Base-by-base conservation (phyloP, 495 filamentous ascomycete genomes). In the Aspergillus baeticus region DNA sequence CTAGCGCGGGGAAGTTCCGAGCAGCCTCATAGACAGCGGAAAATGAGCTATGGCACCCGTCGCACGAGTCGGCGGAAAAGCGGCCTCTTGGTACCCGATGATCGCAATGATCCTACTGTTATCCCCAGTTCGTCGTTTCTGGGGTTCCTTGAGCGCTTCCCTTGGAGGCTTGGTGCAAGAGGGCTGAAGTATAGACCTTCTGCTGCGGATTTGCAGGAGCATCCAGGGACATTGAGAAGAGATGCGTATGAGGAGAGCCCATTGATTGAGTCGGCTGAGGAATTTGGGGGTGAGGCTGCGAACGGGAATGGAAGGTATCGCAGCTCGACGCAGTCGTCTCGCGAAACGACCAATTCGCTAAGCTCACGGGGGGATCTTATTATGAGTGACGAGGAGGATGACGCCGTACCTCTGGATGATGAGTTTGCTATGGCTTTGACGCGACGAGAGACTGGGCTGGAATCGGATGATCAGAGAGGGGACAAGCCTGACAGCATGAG, bases 291-390 rank as follows among this genome's bases (percentile, higher is more conserved):
- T 17, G 66, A 45, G 18, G 59, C 59, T 17, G 64, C 58, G 34
- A 58, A 61, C 45, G 63, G 59, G 10, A 81, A 84, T 66, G 76
- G 71, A 55, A 77, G 88, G 69, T 79, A 84, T 60, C 80, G 95
- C 46, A 96, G 92, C 67, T 86, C 78, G 6, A 98, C 94, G 2
- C 82, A 83, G 13, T 85, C 81, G n/a, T 96, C 90, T 7, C 87
- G 86, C 5, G 85, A 86, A 29, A 96, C 92, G 0, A 84, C 81
- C n/a, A 94, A 92, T 57, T 96, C 92, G 3, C 82, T 91, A 39
- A 87, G 94, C 63, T 96, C 92, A n/a, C 81, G 95, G 47, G 92
- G 91, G 0, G 94, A 99, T 70, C 75, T 99, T 18, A 92, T 96
- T 59, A 91, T 90, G 1, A 97, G 93, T 61, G 92, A 96, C 57